Evolutionary conservation across 768 basidiomycete genomes (phyloP).

Genomic region (Pleurotus ostreatus): DNA sequence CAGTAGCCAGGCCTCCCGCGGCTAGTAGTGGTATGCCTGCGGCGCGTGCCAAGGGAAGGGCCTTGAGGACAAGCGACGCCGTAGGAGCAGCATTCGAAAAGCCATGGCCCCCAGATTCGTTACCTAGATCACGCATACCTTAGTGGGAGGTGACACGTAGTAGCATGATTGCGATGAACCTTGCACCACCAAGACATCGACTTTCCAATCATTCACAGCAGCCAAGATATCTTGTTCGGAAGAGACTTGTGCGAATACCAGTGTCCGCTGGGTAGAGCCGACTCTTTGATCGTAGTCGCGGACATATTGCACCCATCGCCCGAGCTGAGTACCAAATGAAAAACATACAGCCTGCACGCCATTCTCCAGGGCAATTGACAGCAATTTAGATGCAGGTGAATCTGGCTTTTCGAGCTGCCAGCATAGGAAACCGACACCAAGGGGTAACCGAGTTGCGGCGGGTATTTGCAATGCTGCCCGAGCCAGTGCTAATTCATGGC

Average conservation of each 20-base stretch:
- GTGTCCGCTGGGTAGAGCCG: constrained; percentile 34
- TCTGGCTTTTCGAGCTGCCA: constrained; percentile 62
- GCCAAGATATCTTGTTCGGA: constrained; percentile 54
- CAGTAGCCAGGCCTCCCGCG: constrained; percentile 70
- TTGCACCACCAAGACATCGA: constrained; percentile 76
- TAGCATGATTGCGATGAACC: constrained; percentile 34
- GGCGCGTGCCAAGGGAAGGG: constrained; percentile 40
- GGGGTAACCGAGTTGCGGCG: constrained; percentile 36
- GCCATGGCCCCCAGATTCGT: constrained; percentile 81
- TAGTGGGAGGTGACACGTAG: neutral
- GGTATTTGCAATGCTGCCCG: constrained; percentile 35
- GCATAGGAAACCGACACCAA: constrained; percentile 74
- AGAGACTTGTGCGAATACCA: constrained; percentile 64
- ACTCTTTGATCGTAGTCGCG: constrained; percentile 47
- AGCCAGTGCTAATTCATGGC: constrained; percentile 49
- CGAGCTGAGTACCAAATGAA: constrained; percentile 58
- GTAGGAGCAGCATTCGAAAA: constrained; percentile 51
- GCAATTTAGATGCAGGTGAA: constrained; percentile 32
- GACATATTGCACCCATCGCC: constrained; percentile 57
- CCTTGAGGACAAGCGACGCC: constrained; percentile 52
- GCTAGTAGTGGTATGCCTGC: constrained; percentile 56
- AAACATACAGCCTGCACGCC: constrained; percentile 71
- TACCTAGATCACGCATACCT: constrained; percentile 39
- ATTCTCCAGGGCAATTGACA: constrained; percentile 49
- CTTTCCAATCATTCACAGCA: constrained; percentile 65